Evolutionary conservation across 2,329 filamentous ascomycete genomes (phyloP), one percentile per base, ranked within the genome.

Genomic region (Xylaria sp.): DNA sequence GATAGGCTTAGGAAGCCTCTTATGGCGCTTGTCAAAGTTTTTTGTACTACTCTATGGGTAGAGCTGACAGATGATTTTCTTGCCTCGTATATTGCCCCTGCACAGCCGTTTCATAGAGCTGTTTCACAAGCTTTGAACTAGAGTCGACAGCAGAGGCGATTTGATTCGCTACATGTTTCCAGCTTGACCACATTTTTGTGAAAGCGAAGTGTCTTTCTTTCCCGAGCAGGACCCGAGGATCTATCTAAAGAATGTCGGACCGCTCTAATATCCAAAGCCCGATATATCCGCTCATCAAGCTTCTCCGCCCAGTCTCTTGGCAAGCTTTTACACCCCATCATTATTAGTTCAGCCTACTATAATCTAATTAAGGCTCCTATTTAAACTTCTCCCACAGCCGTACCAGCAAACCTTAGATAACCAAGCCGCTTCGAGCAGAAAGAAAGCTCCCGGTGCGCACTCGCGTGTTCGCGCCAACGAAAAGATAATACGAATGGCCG

Each of bases 311-410:
- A 6, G 21, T 27, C 57, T 54, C 57, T 66, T 63, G n/a, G 63
- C 59, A 29, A 40, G 58, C 44, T 62, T 25, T 63, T 69, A 63
- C 63, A 66, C 62, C 66, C 66, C 66, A 69, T 51, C 47, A 59
- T 66, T 48, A 35, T 16, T 63, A 66, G 50, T 53, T 53, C 44
- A 58, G 47, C 44, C 53, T 47, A n/a, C n/a, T n/a, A n/a, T n/a
- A 42, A 51, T 21, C 16, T 37, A 40, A 27, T n/a, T 29, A 32
- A 37, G 3, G 35, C 12, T 18, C 40, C 40, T 47, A 59, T 64
- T 68, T 60, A 65, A 61, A 16, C 29, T 65, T 62, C 9, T 2
- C 27, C 40, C 21, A 48, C 35, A 40, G 29, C 44, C 18, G 18
- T n/a, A 35, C 47, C n/a, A 35, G 23, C 18, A 58, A 67, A 67